Percentiles rank a stretch among this genome's conserved stretches.
Conservation (phyloP, 306 rosid genomes). For the Corylus avellana region DNA sequence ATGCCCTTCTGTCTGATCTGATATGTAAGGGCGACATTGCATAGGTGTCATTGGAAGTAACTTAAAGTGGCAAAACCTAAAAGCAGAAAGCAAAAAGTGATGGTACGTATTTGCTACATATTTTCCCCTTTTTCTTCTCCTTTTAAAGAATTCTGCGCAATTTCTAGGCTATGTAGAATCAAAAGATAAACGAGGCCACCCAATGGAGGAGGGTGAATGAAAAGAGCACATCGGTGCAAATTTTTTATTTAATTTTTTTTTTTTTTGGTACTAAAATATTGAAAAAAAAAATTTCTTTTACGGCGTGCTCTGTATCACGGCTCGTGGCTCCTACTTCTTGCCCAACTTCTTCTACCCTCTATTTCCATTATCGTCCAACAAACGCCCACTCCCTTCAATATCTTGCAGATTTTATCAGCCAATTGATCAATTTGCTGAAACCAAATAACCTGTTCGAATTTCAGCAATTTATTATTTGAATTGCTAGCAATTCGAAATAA, state of each 20-base stretch:
- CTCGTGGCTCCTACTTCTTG: neutral
- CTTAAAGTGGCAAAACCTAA: neutral
- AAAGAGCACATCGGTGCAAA: too few relatives aligned
- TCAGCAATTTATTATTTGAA: too few relatives aligned
- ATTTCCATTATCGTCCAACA: neutral
- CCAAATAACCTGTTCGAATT: too few relatives aligned
- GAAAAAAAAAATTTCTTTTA: too few relatives aligned
- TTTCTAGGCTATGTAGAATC: neutral
- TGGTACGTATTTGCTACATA: neutral
- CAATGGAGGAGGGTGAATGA: neutral
- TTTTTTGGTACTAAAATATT: too few relatives aligned
- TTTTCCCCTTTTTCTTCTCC: neutral
- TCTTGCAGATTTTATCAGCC: neutral
- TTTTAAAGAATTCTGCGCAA: neutral
- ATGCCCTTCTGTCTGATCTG: neutral
- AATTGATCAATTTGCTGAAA: too few relatives aligned
- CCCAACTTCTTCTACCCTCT: neutral
- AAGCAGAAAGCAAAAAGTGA: constrained; percentile 3
- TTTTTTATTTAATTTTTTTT: too few relatives aligned
- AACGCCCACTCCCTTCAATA: neutral
- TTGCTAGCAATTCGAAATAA: too few relatives aligned
- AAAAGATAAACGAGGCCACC: neutral
- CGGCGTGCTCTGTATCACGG: too few relatives aligned
- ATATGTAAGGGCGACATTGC: constrained; percentile 12
- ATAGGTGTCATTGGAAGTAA: constrained; percentile 7